A percentile compares a stretch with the other conserved stretches of the same genome.
phyloP scores from a whole-genome alignment of 2,329 filamentous ascomycete genomes.

The Colletotrichum gloeosporioides region DNA sequence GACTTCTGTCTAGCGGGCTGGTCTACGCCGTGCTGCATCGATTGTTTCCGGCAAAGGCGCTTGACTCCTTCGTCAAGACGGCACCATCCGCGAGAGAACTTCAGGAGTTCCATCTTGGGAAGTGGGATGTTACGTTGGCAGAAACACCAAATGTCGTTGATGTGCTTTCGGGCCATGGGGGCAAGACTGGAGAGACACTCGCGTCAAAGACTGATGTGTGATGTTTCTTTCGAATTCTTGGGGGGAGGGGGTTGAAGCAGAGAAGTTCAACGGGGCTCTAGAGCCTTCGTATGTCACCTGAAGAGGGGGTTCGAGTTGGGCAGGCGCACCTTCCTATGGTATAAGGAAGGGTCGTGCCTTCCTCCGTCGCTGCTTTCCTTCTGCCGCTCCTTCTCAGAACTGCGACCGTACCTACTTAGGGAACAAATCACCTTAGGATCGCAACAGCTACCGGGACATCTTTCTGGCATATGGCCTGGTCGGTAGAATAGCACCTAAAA shows the following conservation, averaged over 20 bases:
- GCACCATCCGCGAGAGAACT: slow-evolving; percentile 28
- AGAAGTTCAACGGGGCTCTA: neutral
- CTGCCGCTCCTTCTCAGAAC: neutral
- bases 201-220: neutral
- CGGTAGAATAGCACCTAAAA: neutral
- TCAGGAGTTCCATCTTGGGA: slow-evolving; percentile 30
- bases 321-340: no score
- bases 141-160: slow-evolving; percentile 5
- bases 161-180: neutral
- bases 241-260: no score
- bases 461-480: neutral
- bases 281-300: no score
- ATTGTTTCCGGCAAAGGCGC: slow-evolving; percentile 28
- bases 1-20: slow-evolving; percentile 37
- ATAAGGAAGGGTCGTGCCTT: neutral
- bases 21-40: slow-evolving; percentile 36
- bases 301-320: no score
- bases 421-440: neutral
- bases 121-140: slow-evolving; percentile 34
- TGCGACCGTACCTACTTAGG: neutral
- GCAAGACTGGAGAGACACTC: neutral
- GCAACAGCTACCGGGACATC: neutral
- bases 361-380: neutral
- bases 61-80: slow-evolving; percentile 34
- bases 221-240: neutral